Percentiles rank a stretch among this genome's conserved stretches.
phyloP scores from a whole-genome alignment of 768 basidiomycete species.

The Lactifluus volemus region DNA sequence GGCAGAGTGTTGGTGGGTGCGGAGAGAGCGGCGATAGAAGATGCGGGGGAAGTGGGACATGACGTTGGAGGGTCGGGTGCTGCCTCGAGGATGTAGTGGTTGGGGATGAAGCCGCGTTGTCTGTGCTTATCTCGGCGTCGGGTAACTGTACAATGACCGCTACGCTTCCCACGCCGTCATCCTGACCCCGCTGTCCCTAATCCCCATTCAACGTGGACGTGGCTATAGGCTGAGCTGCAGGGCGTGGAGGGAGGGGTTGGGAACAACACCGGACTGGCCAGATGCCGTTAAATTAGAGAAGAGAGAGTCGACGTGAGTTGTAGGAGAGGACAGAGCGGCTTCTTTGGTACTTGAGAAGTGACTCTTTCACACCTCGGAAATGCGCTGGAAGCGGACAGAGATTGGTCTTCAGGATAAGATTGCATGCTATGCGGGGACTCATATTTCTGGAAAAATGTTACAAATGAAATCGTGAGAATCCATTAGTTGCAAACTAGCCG shows the following conservation, averaged over 20 bases:
- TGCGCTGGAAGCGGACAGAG: conserved; percentile 25
- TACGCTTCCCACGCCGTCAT: too few species aligned
- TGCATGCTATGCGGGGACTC: conserved; percentile 8
- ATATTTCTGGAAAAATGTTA: conserved; percentile 18
- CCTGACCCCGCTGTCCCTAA: too few species aligned
- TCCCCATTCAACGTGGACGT: conserved; percentile 25
- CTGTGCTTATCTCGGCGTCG: too few species aligned
- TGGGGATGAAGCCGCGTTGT: too few species aligned
- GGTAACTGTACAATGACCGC: too few species aligned
- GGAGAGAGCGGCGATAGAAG: conserved; percentile 34
- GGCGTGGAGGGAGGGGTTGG: conserved; percentile 25
- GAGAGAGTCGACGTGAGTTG: conserved; percentile 58
- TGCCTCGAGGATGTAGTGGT: too few species aligned
- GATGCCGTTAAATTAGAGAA: conserved; percentile 45
- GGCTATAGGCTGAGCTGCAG: conserved; percentile 22
- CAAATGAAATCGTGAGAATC: conserved; percentile 17
- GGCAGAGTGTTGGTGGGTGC: conserved; percentile 33
- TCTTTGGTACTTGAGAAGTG: conserved; percentile 29
- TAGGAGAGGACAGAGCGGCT: conserved; percentile 37
- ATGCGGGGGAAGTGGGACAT: conserved; percentile 36
- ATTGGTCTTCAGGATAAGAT: conserved; percentile 18
- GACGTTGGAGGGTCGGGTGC: too few species aligned
- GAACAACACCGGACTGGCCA: conserved; percentile 31
- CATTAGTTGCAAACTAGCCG: not conserved
- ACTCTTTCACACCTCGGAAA: too few species aligned